Conservation (phyloP, 768 basidiomycete species). For the Suillus hirtellus region DNA sequence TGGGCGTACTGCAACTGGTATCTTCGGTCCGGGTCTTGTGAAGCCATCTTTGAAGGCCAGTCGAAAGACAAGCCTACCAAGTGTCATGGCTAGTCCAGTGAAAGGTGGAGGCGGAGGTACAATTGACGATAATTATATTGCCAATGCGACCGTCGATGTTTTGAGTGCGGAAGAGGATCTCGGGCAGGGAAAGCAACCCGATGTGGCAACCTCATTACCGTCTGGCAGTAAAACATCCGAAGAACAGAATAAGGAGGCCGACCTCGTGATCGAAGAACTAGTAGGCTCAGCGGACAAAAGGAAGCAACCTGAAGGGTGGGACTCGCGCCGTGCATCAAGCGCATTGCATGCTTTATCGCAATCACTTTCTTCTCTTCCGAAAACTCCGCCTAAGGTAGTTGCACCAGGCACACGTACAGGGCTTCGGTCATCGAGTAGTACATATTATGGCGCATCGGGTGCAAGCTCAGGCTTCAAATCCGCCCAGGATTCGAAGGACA, state of each 20-base stretch:
- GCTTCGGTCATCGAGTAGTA: conserved; percentile 44
- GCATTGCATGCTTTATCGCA: conserved; percentile 63
- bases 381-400: conserved; percentile 35
- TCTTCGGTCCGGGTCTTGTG: conserved; percentile 25
- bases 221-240: conserved; percentile 19
- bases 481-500: conserved; percentile 13
- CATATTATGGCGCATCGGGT: conserved; percentile 31
- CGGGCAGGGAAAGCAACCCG: conserved; percentile 9
- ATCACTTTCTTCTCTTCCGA: conserved; percentile 54
- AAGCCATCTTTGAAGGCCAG: conserved; percentile 33
- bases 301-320: conserved; percentile 19
- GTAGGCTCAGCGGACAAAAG: conserved; percentile 21
- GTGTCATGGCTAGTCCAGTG: conserved; percentile 47
- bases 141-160: not conserved
- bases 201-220: conserved; percentile 15
- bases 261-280: conserved; percentile 17
- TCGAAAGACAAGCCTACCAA: conserved; percentile 44
- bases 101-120: conserved; percentile 33
- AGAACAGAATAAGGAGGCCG: conserved; percentile 11
- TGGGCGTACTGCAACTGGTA: conserved; percentile 19
- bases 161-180: conserved; percentile 6
- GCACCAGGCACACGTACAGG: conserved; percentile 52
- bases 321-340: conserved; percentile 30
- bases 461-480: conserved; percentile 18
- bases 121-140: not conserved